These are phyloP conservation scores for Aciculoconidium aculeatum DNA, from an alignment of 805 yeast genomes.

Conservation along the genomic window DNA sequence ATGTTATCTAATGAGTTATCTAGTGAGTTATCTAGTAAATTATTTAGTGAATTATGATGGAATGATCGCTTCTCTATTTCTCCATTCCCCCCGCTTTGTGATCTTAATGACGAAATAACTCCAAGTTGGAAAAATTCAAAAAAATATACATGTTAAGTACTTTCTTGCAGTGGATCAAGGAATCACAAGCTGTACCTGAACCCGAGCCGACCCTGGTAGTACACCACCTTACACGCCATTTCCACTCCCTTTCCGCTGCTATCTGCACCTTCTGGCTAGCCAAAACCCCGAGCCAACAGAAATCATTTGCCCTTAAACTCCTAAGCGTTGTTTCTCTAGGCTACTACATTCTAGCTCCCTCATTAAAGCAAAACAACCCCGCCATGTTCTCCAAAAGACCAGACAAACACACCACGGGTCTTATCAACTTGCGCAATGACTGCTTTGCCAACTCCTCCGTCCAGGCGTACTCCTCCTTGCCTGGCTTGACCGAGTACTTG, in stretches of 20 bases:
- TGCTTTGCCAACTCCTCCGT: constrained; percentile 89
- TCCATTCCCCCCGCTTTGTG: neutral
- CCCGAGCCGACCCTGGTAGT: no score
- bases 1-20: neutral
- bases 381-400: constrained; percentile 49
- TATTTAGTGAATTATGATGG: neutral
- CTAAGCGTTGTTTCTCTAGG: constrained; percentile 3
- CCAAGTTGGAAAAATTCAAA: no score
- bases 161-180: no score
- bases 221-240: no score
- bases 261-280: no score
- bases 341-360: constrained; percentile 11
- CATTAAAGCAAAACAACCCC: constrained; percentile 3
- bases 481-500: constrained; percentile 53
- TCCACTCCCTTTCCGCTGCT: no score
- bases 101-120: no score
- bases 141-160: no score
- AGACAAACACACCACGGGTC: constrained; percentile 74
- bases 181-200: no score
- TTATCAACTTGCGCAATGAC: constrained; percentile 76
- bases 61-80: constrained; percentile 1
- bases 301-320: neutral
- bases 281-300: neutral
- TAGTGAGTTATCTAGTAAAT: neutral
- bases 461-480: constrained; percentile 68